These are phyloP conservation scores for Pyricularia sp. DNA, from an alignment of 2,329 filamentous ascomycete genomes.

Conservation along the genomic window DNA sequence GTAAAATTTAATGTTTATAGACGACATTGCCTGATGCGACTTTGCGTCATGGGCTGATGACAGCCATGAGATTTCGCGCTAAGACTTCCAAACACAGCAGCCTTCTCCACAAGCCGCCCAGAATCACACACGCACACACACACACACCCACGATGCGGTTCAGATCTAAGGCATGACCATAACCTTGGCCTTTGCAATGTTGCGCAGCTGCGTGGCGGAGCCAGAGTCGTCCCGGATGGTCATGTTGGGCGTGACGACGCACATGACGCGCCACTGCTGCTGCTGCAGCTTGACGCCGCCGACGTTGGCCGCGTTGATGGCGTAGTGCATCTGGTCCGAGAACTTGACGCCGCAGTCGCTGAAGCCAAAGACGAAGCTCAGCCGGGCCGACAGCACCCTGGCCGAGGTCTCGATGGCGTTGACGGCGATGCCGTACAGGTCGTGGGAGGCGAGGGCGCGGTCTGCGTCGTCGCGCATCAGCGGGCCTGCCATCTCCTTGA, in stretches of 20 bases:
- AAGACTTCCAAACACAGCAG: too few relatives aligned
- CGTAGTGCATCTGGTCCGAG: slow-evolving; percentile 34
- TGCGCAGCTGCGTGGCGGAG: slow-evolving; percentile 31
- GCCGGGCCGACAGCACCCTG: slow-evolving; percentile 31
- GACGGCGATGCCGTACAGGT: slow-evolving; percentile 31
- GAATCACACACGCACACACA: neutral
- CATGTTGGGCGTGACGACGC: slow-evolving; percentile 44
- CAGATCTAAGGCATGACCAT: slow-evolving; percentile 29
- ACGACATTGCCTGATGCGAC: neutral
- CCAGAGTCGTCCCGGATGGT: slow-evolving; percentile 44
- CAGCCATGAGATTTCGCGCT: neutral
- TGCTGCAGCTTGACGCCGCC: slow-evolving; percentile 28
- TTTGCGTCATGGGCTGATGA: neutral
- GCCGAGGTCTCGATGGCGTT: slow-evolving; percentile 35
- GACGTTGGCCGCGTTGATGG: slow-evolving; percentile 32
- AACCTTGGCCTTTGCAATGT: slow-evolving; percentile 35
- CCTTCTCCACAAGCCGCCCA: neutral
- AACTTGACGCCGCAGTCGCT: slow-evolving; percentile 41
- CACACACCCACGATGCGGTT: too few relatives aligned
- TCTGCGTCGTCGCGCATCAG: slow-evolving; percentile 29
- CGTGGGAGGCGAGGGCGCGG: slow-evolving; percentile 27
- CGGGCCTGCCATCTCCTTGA: slow-evolving; percentile 28
- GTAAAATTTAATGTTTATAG: neutral
- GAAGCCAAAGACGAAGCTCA: slow-evolving; percentile 29
- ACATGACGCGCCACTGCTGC: slow-evolving; percentile 40